Evolutionary conservation across 352 stramenopile genomes (phyloP).

Genomic region (Pythium sukuiense): DNA sequence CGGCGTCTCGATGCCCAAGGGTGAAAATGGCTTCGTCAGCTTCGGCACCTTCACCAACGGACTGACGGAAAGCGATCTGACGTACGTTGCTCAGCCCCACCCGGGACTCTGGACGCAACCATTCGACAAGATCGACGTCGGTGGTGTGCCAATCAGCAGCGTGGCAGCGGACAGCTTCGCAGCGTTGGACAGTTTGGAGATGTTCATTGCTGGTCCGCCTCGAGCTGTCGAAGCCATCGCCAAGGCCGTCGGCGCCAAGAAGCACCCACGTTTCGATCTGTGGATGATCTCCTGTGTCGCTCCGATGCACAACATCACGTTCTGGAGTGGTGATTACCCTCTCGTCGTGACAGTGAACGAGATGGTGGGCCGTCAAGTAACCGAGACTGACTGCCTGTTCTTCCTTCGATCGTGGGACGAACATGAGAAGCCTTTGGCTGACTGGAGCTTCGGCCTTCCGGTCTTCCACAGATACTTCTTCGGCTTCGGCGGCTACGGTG

Average conservation of each 20-base stretch:
- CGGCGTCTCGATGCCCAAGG: slow-evolving; percentile 5
- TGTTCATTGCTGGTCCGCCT: background rate
- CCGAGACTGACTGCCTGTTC: background rate
- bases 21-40: slow-evolving; percentile 6
- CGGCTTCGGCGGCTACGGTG: background rate
- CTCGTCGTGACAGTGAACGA: background rate
- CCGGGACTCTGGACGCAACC: background rate
- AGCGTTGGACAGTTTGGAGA: background rate
- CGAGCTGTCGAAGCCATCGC: background rate
- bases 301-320: background rate
- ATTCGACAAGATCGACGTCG: slow-evolving; percentile 1
- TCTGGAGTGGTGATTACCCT: background rate
- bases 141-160: background rate
- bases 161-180: background rate
- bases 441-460: background rate
- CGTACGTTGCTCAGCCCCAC: background rate
- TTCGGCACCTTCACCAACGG: background rate
- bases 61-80: background rate
- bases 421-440: background rate
- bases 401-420: background rate
- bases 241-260: background rate
- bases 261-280: background rate
- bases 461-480: background rate
- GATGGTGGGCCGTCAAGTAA: background rate
- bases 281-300: background rate